Conservation (phyloP, 1,284 basidiomycete genomes). For the Rhodotorula sp. region DNA sequence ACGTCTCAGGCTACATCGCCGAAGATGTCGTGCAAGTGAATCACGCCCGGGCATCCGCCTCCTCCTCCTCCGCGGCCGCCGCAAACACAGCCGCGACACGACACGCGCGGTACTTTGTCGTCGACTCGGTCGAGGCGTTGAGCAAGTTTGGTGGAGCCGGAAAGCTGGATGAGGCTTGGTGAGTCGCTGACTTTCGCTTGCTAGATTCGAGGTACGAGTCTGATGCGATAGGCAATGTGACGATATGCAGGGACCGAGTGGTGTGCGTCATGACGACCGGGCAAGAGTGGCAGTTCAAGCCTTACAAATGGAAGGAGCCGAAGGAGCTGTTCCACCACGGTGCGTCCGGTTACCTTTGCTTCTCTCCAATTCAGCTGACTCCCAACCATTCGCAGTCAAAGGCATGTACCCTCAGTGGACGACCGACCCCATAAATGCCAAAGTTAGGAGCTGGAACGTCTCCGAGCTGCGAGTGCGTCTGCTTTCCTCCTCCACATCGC, state of each 20-base stretch:
- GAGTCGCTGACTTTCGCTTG: constrained; percentile 27
- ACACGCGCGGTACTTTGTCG: constrained; percentile 60
- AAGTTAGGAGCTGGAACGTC: constrained; percentile 95
- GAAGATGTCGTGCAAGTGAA: constrained; percentile 75
- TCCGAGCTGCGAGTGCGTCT: constrained; percentile 77
- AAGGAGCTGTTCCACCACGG: constrained; percentile 88
- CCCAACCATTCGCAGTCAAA: constrained; percentile 62
- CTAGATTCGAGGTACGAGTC: no score
- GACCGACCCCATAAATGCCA: constrained; percentile 81
- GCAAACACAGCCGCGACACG: constrained; percentile 12
- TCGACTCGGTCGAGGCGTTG: constrained; percentile 88
- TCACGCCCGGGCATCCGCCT: constrained; percentile 41
- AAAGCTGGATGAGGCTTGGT: constrained; percentile 69
- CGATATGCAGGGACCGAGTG: constrained; percentile 67
- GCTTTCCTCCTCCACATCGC: neutral
- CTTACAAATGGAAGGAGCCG: constrained; percentile 94
- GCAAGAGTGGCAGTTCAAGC: constrained; percentile 94
- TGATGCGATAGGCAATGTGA: no score
- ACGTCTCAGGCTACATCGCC: neutral
- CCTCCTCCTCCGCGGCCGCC: neutral
- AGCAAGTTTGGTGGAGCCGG: constrained; percentile 68
- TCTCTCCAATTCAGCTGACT: neutral
- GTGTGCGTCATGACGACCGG: constrained; percentile 96
- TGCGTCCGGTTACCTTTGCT: constrained; percentile 49
- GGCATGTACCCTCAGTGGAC: constrained; percentile 90